phyloP scores from a whole-genome alignment of 2,329 filamentous ascomycete genomes.

The Salinomyces thailandicus region DNA sequence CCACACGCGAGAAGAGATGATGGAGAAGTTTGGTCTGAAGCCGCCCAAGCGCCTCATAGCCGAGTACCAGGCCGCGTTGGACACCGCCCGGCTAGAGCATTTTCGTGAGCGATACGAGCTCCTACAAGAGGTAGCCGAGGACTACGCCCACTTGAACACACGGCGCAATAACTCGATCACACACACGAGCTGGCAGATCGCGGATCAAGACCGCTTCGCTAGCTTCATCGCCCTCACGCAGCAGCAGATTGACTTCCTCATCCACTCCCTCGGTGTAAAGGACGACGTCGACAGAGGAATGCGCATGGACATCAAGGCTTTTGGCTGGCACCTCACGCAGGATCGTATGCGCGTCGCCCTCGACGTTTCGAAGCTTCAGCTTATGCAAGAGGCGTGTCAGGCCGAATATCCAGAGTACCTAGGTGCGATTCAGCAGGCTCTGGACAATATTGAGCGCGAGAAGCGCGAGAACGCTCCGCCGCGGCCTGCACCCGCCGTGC shows the following conservation, averaged over 20 bases:
- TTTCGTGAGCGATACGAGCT: slow-evolving; percentile 37
- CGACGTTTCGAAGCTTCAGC: slow-evolving; percentile 34
- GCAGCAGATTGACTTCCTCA: slow-evolving; percentile 35
- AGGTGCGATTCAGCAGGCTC: slow-evolving; percentile 31
- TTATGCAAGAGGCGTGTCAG: slow-evolving; percentile 34
- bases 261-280: slow-evolving; percentile 33
- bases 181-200: slow-evolving; percentile 32
- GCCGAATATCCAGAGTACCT: slow-evolving; percentile 37
- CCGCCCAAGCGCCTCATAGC: slow-evolving; percentile 31
- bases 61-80: slow-evolving; percentile 32
- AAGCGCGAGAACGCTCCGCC: slow-evolving; percentile 13
- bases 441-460: slow-evolving; percentile 33
- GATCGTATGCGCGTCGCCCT: slow-evolving; percentile 21
- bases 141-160: slow-evolving; percentile 24
- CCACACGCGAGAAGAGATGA: slow-evolving; percentile 32
- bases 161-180: slow-evolving; percentile 21
- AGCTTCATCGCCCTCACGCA: slow-evolving; percentile 32
- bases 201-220: slow-evolving; percentile 31
- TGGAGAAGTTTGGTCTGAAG: slow-evolving; percentile 37
- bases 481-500: slow-evolving; percentile 1
- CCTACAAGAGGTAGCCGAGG: slow-evolving; percentile 30
- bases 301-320: slow-evolving; percentile 35
- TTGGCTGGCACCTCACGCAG: slow-evolving; percentile 37
- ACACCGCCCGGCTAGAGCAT: slow-evolving; percentile 34
- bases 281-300: slow-evolving; percentile 35